phyloP scores from a whole-genome alignment of 2,329 filamentous ascomycete species.

The Coniochaeta sp. region DNA sequence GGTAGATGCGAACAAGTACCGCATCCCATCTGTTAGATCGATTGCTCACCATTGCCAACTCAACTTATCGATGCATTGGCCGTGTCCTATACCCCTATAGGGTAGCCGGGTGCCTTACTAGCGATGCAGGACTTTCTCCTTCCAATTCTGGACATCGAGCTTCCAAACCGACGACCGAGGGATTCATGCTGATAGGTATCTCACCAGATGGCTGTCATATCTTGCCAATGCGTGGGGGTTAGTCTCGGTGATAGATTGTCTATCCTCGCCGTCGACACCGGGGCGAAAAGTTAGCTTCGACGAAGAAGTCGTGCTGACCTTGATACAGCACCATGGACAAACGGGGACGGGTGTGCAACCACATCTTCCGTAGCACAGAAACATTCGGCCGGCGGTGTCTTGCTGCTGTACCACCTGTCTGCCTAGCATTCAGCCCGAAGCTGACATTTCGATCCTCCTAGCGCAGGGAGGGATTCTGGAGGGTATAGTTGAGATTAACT shows the following conservation, averaged over 20 bases:
- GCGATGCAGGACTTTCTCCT: neutral
- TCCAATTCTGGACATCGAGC: neutral
- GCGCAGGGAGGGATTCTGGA: neutral
- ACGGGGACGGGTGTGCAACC: neutral
- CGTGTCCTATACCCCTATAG: no score
- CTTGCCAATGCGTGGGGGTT: neutral
- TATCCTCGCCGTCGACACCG: no score
- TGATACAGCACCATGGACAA: no score
- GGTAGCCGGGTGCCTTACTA: no score
- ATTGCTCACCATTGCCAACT: no score
- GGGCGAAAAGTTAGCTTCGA: no score
- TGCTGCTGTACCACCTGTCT: no score
- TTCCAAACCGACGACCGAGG: neutral
- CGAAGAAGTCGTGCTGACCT: no score
- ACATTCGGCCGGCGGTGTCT: no score
- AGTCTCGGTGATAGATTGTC: neutral
- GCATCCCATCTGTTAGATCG: neutral
- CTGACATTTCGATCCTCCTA: neutral
- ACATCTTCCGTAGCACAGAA: neutral
- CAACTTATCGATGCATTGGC: no score
- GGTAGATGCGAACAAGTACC: neutral
- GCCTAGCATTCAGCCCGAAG: no score
- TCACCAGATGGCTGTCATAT: neutral
- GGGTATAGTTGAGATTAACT: neutral
- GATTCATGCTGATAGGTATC: no score